Evolutionary conservation across 2,329 filamentous ascomycete genomes (phyloP).

Genomic region (Xylariaceae sp.): DNA sequence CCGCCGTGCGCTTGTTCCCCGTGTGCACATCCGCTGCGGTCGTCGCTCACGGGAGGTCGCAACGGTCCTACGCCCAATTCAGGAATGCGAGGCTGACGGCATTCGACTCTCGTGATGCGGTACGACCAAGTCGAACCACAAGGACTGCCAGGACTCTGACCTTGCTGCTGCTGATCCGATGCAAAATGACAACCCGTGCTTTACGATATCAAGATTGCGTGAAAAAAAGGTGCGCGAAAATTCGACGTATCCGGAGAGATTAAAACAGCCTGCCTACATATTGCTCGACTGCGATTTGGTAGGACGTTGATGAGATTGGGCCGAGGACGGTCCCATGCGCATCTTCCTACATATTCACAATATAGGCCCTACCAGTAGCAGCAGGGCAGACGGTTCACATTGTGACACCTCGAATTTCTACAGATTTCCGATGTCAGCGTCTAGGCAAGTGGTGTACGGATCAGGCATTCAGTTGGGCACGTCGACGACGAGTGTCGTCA

Average conservation of each 20-base stretch:
- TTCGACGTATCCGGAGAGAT: not conserved
- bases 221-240: not conserved
- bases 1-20: constrained; percentile 5
- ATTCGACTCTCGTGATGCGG: constrained; percentile 6
- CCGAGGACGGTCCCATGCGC: not conserved
- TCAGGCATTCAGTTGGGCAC: not conserved
- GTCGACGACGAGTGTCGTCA: not conserved
- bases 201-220: not conserved
- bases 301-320: constrained; percentile 2
- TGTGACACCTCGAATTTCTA: not conserved
- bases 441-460: not conserved
- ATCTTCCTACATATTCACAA: not conserved
- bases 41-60: constrained; percentile 10
- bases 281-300: not conserved
- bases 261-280: not conserved
- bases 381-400: not conserved
- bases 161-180: constrained; percentile 1
- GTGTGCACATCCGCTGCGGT: constrained; percentile 4
- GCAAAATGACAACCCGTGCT: not conserved
- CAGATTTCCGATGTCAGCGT: not conserved
- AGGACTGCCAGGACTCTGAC: not conserved
- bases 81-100: constrained; percentile 19
- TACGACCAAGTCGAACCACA: constrained; percentile 9
- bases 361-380: not conserved
- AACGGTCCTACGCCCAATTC: constrained; percentile 15